These are phyloP conservation scores for Rhizopus sp. DNA, from an alignment of 371 early-diverging fungal species.

Conservation along the genomic window DNA sequence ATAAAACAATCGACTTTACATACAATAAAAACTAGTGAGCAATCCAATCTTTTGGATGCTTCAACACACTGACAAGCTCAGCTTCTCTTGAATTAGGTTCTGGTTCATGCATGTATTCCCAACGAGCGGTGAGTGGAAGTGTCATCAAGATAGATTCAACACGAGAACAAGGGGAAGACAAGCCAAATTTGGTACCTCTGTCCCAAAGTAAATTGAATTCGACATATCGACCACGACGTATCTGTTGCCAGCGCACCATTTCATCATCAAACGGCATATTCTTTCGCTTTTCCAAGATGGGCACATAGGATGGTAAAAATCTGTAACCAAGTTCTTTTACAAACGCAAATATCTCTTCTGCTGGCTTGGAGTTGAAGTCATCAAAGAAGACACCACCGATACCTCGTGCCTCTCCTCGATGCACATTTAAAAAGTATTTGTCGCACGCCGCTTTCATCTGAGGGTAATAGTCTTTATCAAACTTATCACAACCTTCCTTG, in stretches of 20 bases:
- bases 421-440: slow-evolving; percentile 76
- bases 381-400: slow-evolving; percentile 91
- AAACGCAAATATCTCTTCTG: slow-evolving; percentile 72
- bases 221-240: slow-evolving; percentile 87
- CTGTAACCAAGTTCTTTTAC: slow-evolving; percentile 70
- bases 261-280: slow-evolving; percentile 65
- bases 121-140: slow-evolving; percentile 80
- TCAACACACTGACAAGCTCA: slow-evolving; percentile 74
- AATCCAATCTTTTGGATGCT: slow-evolving; percentile 84
- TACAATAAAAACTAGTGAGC: slow-evolving; percentile 1
- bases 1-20: background rate
- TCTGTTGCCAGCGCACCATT: slow-evolving; percentile 81
- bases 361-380: slow-evolving; percentile 71
- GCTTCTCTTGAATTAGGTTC: slow-evolving; percentile 70
- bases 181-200: slow-evolving; percentile 89
- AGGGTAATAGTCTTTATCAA: slow-evolving; percentile 69
- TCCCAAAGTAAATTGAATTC: slow-evolving; percentile 91
- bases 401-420: slow-evolving; percentile 82
- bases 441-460: slow-evolving; percentile 87
- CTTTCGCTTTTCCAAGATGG: slow-evolving; percentile 72
- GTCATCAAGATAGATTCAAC: slow-evolving; percentile 89
- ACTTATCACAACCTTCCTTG: slow-evolving; percentile 78
- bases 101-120: slow-evolving; percentile 88
- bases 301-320: slow-evolving; percentile 77
- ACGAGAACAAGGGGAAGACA: slow-evolving; percentile 84